Conservation (phyloP, 2,329 filamentous ascomycete genomes). For the Fusarium sp. region DNA sequence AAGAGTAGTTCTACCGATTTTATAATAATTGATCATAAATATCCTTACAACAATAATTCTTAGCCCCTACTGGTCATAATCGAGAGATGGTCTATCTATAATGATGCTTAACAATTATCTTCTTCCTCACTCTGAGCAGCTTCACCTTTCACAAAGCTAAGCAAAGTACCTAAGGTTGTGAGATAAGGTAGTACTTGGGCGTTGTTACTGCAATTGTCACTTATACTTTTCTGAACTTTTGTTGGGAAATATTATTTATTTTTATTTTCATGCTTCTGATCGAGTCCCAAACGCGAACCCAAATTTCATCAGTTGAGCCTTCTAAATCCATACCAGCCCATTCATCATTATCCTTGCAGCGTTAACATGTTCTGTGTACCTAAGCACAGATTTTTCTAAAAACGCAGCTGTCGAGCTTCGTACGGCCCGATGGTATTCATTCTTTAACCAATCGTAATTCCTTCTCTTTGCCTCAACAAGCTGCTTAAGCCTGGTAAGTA, state of each 20-base stretch:
- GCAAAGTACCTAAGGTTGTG: too few species aligned
- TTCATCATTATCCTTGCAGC: constrained; percentile 44
- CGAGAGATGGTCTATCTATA: not conserved
- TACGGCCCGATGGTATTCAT: constrained; percentile 38
- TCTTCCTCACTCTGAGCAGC: not conserved
- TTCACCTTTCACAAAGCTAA: not conserved
- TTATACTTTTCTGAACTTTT: not conserved
- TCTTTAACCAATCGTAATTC: constrained; percentile 17
- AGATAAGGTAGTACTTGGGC: not conserved
- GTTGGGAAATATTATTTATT: not conserved
- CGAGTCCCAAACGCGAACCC: constrained; percentile 28
- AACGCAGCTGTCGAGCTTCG: constrained; percentile 38
- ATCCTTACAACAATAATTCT: too few species aligned
- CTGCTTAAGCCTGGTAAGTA: constrained; percentile 90
- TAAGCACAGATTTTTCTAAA: constrained; percentile 39
- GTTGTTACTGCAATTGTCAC: not conserved
- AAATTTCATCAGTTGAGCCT: constrained; percentile 38
- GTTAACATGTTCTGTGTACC: constrained; percentile 37
- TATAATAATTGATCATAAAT: not conserved
- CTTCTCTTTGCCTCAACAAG: constrained; percentile 14
- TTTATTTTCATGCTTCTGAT: constrained; percentile 28
- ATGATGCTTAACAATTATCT: not conserved
- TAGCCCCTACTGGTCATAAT: not conserved
- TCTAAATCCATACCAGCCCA: constrained; percentile 42
- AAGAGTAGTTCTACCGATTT: not conserved